Conservation (phyloP, 768 basidiomycete species). For the Rhodosporidiobolus odoratus region DNA sequence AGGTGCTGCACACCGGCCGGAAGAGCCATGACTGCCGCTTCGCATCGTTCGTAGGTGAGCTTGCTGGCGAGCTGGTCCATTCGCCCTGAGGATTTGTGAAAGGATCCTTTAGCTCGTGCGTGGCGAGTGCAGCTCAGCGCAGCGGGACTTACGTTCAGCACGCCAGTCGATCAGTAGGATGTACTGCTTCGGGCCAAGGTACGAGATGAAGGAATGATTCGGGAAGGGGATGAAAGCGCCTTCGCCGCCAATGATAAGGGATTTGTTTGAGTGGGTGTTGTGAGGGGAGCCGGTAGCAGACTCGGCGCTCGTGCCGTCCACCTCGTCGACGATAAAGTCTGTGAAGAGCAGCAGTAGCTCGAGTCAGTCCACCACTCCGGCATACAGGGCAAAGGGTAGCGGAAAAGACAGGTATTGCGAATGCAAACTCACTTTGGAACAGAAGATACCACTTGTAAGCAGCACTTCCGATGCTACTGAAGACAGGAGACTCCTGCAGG, state of each 20-base stretch:
- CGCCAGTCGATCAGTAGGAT: conserved; percentile 52
- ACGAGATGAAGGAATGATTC: conserved; percentile 74
- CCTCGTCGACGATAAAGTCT: conserved; percentile 52
- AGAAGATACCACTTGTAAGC: conserved; percentile 89
- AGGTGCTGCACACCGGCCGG: conserved; percentile 72
- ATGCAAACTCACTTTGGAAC: conserved; percentile 63
- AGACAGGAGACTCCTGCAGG: conserved; percentile 37
- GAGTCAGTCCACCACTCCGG: neutral
- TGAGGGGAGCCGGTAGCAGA: conserved; percentile 50
- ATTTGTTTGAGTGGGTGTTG: conserved; percentile 51
- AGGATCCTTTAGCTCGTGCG: too few species aligned
- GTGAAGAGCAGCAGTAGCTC: neutral
- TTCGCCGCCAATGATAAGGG: conserved; percentile 67
- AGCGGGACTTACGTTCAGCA: conserved; percentile 64
- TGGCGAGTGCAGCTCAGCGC: too few species aligned
- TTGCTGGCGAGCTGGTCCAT: conserved; percentile 67
- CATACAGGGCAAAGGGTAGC: conserved; percentile 45
- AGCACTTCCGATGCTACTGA: conserved; percentile 60
- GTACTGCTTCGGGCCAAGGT: conserved; percentile 66
- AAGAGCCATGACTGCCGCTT: conserved; percentile 58
- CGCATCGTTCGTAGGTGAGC: conserved; percentile 66
- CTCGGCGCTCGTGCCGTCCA: conserved; percentile 59
- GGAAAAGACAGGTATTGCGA: conserved; percentile 54
- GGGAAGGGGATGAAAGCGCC: conserved; percentile 75
- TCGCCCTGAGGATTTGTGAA: neutral